These are phyloP conservation scores for Priceomyces carsonii DNA, from an alignment of 805 yeast genomes.

Conservation along the genomic window DNA sequence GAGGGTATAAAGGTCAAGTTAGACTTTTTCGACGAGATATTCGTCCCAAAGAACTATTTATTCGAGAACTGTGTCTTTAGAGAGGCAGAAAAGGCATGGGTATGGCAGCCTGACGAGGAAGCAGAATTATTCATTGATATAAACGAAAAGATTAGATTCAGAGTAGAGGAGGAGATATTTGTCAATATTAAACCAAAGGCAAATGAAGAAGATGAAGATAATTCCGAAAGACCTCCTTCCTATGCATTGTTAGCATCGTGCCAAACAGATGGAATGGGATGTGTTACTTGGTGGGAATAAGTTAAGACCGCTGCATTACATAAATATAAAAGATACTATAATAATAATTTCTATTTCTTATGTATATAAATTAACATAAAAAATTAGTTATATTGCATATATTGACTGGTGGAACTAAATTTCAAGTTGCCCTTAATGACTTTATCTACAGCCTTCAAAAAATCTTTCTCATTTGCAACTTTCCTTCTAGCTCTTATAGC, in stretches of 20 bases:
- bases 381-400: slow-evolving; percentile 91
- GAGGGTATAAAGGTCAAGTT: slow-evolving; percentile 85
- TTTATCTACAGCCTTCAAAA: slow-evolving; percentile 95
- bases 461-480: slow-evolving; percentile 97
- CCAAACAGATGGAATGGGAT: slow-evolving; percentile 96
- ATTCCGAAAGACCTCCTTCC: slow-evolving; percentile 60
- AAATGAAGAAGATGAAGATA: slow-evolving; percentile 52
- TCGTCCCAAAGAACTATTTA: slow-evolving; percentile 78
- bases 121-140: slow-evolving; percentile 81
- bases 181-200: slow-evolving; percentile 79
- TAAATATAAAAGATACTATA: slow-evolving; percentile 3
- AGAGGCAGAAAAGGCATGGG: slow-evolving; percentile 89
- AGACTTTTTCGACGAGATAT: slow-evolving; percentile 90
- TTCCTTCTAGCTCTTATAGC: slow-evolving; percentile 98
- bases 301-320: no score
- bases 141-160: slow-evolving; percentile 86
- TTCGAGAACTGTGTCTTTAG: slow-evolving; percentile 74
- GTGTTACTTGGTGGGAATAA: slow-evolving; percentile 94
- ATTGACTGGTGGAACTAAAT: slow-evolving; percentile 94
- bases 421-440: slow-evolving; percentile 98
- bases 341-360: slow-evolving; percentile 2
- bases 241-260: slow-evolving; percentile 87
- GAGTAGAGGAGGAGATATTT: slow-evolving; percentile 88
- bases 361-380: neutral
- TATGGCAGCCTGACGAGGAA: slow-evolving; percentile 81